phyloP scores from a whole-genome alignment of 2,329 filamentous ascomycete genomes.

The Pseudonectria foliicola region DNA sequence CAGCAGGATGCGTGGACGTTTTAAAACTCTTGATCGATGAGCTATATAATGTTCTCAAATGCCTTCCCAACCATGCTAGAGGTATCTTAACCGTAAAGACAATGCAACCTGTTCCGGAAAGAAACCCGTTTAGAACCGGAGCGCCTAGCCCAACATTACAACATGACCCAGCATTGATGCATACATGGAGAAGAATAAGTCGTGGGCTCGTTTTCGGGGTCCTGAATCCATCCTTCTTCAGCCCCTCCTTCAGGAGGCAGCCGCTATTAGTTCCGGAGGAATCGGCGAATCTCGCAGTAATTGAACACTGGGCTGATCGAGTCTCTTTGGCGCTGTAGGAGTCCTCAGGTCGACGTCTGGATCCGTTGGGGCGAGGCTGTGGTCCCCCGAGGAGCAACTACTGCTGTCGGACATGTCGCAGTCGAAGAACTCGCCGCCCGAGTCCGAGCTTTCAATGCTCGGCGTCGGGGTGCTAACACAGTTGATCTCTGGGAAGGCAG shows the following conservation, averaged over 20 bases:
- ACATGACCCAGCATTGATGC: too few relatives aligned
- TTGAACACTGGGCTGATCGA: not conserved
- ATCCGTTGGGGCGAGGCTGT: slow-evolving; percentile 22
- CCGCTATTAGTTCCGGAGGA: slow-evolving; percentile 35
- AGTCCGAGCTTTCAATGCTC: slow-evolving; percentile 33
- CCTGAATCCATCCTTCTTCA: too few relatives aligned
- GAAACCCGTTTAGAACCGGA: too few relatives aligned
- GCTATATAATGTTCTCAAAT: not conserved
- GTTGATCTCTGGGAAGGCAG: slow-evolving; percentile 7
- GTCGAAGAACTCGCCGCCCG: slow-evolving; percentile 28
- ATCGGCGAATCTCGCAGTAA: slow-evolving; percentile 9
- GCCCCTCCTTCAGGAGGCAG: slow-evolving; percentile 21
- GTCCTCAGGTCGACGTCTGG: slow-evolving; percentile 33
- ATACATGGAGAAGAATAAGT: too few relatives aligned
- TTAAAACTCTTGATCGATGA: not conserved
- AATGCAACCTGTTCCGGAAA: too few relatives aligned
- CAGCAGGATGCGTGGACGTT: too few relatives aligned
- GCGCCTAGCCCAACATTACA: not conserved
- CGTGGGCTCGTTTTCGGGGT: too few relatives aligned
- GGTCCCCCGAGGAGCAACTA: slow-evolving; percentile 31
- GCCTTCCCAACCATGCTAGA: too few relatives aligned
- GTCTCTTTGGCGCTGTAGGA: slow-evolving; percentile 25
- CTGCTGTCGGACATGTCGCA: slow-evolving; percentile 44
- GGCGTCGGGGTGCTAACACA: slow-evolving; percentile 31
- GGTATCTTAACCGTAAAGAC: too few relatives aligned